Evolutionary conservation across 176 grass and related monocot genomes (phyloP), one percentile per base, ranked within the genome.

Genomic region (Raddia distichophylla): DNA sequence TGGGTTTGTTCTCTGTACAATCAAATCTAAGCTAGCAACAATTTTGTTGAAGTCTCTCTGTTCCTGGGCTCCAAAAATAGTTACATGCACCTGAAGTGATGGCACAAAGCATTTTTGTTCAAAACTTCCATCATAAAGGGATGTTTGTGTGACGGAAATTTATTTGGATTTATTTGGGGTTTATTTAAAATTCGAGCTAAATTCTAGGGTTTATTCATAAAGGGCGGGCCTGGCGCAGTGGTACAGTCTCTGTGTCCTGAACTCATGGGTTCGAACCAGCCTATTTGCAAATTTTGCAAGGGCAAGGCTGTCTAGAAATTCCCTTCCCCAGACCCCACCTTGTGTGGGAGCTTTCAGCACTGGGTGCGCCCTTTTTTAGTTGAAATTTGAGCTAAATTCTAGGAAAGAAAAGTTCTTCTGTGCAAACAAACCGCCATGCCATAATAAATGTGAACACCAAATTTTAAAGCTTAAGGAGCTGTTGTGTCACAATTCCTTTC

Each of bases 31-130:
- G 57, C 13, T 64, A 46, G 59, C 11, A 71, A 37, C 51, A 77
- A 37, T 58, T 10, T 22, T 37, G 20, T 64, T 70, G 33, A 42
- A 20, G 16, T 52, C 44, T 80, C 17, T 47, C 32, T 75, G 27
- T 61, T 76, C 80, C 20, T 54, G 22, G 12, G 34, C 44, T 57
- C 48, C 51, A 73, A 69, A 69, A 32, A 60, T 84, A 80, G 64
- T 68, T 45, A 62, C 42, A 44, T 60, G 10, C 69, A 11, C 60
- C 44, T 33, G 50, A 66, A 76, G 27, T 58, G 82, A 84, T 76
- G 43, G 22, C 3, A 22, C 53, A 48, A 81, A 40, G 8, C 58
- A 73, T 51, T 15, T 35, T 52, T 73, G 27, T 52, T 22, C 32
- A 8, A 52, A 32, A 12, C 59, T 32, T 61, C 59, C 4, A 61